Base-by-base conservation (phyloP, 2,329 filamentous ascomycete genomes). In the Fusarium chaquense region DNA sequence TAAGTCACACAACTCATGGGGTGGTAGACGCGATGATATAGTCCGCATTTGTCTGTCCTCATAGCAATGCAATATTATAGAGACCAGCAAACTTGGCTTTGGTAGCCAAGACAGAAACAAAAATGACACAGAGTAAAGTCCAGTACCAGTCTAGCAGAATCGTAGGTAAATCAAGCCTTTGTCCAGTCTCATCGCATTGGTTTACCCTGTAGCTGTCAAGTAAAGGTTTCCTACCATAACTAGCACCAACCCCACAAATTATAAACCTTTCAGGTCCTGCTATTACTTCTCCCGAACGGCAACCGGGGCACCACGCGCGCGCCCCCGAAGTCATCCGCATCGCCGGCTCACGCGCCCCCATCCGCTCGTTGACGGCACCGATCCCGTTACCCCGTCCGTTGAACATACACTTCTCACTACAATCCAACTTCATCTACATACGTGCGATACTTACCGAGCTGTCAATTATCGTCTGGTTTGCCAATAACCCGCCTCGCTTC, bases 251-350 rank as follows among this genome's bases (percentile, higher is more conserved):
- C 58, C 67, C 67, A 70, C 67, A 57, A 57, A 57, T 70, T 47
- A 22, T 41, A 41, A 66, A 63, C 54, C 54, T 70, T 68, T 58
- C 58, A 65, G 58, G 44, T 56, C 58, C 35, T 60, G n/a, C 43
- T 53, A 55, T 51, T 56, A 38, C 45, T 55, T 68, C 51, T 58
- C 58, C 54, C 54, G 67, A 70, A 58, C 60, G 68, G 64, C 61
- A 69, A 69, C 50, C 60, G 65, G 68, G 67, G 67, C 49, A 70
- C 69, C 73, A 70, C 53, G 57, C 73, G 65, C 73, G 71, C 71
- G 50, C 73, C 72, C 51, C 73, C 73, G 73, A 75, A 75, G 73
- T 75, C 73, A 75, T 75, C 73, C 73, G 73, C 72, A 75, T 73
- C 73, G 69, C 72, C 72, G 73, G 73, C 60, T 67, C 73, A 75